Conservation (phyloP, 2,329 filamentous ascomycete species). For the Calcarisporium arbuscula region DNA sequence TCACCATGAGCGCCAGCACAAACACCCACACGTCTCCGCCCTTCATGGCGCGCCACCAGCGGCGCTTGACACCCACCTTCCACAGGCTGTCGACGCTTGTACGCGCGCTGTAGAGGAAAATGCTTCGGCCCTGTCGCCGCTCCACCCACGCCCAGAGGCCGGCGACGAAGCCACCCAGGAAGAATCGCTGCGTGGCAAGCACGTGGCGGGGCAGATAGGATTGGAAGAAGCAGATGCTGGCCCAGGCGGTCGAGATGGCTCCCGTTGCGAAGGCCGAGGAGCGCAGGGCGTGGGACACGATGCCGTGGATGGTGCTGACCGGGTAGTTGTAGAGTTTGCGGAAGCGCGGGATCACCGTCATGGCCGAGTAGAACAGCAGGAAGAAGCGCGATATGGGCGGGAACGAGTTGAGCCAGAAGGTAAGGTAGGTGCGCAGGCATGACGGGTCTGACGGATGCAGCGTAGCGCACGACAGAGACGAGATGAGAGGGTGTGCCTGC, state of each 20-base stretch:
- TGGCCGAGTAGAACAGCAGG: conserved; percentile 63
- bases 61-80: conserved; percentile 88
- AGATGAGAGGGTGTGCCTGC: conserved; percentile 80
- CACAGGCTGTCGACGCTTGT: conserved; percentile 77
- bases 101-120: conserved; percentile 74
- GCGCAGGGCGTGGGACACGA: conserved; percentile 65
- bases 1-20: conserved; percentile 68
- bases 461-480: conserved; percentile 78
- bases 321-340: conserved; percentile 64
- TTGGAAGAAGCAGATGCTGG: conserved; percentile 84
- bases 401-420: conserved; percentile 81
- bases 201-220: conserved; percentile 65
- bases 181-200: conserved; percentile 79
- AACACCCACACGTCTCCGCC: conserved; percentile 84
- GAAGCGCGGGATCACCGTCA: conserved; percentile 61
- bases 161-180: conserved; percentile 78
- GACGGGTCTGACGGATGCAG: conserved; percentile 85
- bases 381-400: conserved; percentile 73
- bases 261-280: conserved; percentile 70
- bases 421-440: conserved; percentile 79
- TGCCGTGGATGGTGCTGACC: conserved; percentile 55
- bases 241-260: conserved; percentile 83
- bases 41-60: conserved; percentile 77
- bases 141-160: conserved; percentile 82
- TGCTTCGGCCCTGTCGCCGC: conserved; percentile 52